A percentile compares a stretch with the other conserved stretches of the same genome.
Conservation (phyloP, 148 eudicot genomes). For the Camellia lanceoleosa region DNA sequence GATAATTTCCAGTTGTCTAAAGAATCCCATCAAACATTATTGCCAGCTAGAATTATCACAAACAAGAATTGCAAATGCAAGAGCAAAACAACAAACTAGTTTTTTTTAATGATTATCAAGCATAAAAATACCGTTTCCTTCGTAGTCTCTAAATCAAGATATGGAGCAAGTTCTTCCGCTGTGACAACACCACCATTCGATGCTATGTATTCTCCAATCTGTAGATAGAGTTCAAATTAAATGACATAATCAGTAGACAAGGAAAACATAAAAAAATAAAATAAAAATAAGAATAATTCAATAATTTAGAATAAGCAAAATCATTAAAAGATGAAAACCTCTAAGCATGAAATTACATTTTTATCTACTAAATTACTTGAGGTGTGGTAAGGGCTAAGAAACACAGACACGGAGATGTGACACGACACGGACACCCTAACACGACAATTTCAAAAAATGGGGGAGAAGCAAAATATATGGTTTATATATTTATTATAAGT, state of each 20-base stretch:
- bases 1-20: background rate
- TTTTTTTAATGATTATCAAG: background rate
- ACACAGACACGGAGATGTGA: too few species aligned
- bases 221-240: slow-evolving; percentile 21
- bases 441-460: too few species aligned
- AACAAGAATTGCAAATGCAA: slow-evolving; percentile 13
- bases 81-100: slow-evolving; percentile 5
- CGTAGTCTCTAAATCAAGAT: slow-evolving; percentile 68
- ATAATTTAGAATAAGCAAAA: background rate
- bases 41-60: slow-evolving; percentile 10
- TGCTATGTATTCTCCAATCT: slow-evolving; percentile 87
- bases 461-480: too few species aligned
- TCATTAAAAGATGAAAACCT: background rate
- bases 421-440: too few species aligned
- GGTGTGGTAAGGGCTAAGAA: too few species aligned
- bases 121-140: slow-evolving; percentile 35
- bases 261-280: background rate
- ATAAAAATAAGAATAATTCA: background rate
- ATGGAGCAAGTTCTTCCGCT: slow-evolving; percentile 98
- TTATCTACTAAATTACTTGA: too few species aligned
- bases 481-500: too few species aligned
- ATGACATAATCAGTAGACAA: background rate
- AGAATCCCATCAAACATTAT: background rate
- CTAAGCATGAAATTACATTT: background rate
- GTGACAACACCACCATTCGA: slow-evolving; percentile 89